A percentile compares a stretch with the other conserved stretches of the same genome.
These are phyloP conservation scores for Cercospora nicotianae DNA, from an alignment of 2,329 filamentous ascomycete genomes.

Conservation along the genomic window DNA sequence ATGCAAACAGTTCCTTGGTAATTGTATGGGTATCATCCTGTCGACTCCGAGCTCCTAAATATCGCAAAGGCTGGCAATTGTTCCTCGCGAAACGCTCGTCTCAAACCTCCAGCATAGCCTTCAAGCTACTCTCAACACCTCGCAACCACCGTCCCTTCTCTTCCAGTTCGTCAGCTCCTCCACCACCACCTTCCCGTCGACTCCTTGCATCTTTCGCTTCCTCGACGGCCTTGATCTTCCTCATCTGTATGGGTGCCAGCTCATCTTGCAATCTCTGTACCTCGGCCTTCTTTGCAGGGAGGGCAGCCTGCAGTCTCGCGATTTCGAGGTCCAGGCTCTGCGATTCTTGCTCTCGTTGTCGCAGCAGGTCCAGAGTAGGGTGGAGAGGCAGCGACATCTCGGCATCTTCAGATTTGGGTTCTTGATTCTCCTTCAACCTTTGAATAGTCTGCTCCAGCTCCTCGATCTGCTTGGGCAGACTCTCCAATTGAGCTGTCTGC, in stretches of 20 bases:
- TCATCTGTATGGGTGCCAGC: slow-evolving; percentile 66
- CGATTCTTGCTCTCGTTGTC: slow-evolving; percentile 44
- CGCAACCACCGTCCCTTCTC: slow-evolving; percentile 74
- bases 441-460: slow-evolving; percentile 54
- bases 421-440: slow-evolving; percentile 43
- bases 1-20: not conserved
- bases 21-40: slow-evolving; percentile 1
- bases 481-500: slow-evolving; percentile 53
- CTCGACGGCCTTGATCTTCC: slow-evolving; percentile 63
- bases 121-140: slow-evolving; percentile 64
- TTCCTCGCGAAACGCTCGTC: not conserved
- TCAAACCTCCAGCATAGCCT: slow-evolving; percentile 60
- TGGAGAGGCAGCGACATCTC: slow-evolving; percentile 47
- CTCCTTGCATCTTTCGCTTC: slow-evolving; percentile 71
- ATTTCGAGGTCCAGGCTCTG: slow-evolving; percentile 47
- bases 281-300: slow-evolving; percentile 66
- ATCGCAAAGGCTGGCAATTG: not conserved
- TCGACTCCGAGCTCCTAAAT: not conserved
- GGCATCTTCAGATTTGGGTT: slow-evolving; percentile 40
- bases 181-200: slow-evolving; percentile 63
- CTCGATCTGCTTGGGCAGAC: slow-evolving; percentile 54
- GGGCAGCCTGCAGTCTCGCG: slow-evolving; percentile 56
- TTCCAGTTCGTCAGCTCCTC: slow-evolving; percentile 71
- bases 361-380: slow-evolving; percentile 45
- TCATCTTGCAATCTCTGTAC: slow-evolving; percentile 67